A percentile compares a stretch with the other conserved stretches of the same genome.
These are phyloP conservation scores for Solanum sparsipilum DNA, from an alignment of 257 asterid genomes.

Conservation along the genomic window DNA sequence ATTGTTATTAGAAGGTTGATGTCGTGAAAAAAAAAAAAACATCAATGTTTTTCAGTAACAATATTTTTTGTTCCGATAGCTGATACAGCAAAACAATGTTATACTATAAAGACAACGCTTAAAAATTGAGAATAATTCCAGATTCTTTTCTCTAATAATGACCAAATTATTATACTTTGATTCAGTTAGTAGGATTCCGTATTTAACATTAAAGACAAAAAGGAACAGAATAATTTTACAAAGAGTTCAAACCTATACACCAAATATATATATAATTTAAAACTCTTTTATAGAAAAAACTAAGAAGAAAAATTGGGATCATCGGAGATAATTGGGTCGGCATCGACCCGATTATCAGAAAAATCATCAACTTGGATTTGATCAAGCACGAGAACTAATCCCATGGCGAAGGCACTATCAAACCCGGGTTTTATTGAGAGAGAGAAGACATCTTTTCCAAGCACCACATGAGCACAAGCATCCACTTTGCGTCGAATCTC, in stretches of 20 bases:
- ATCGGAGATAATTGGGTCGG: conserved; percentile 23
- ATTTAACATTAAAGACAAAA: background rate
- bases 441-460: conserved; percentile 56
- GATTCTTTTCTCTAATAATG: background rate
- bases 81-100: too few relatives aligned
- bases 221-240: background rate
- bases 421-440: conserved; percentile 38
- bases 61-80: too few relatives aligned
- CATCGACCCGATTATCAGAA: conserved; percentile 19
- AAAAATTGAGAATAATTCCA: background rate
- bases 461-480: conserved; percentile 35
- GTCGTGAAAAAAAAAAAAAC: too few relatives aligned
- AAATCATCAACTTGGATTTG: conserved; percentile 35
- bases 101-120: too few relatives aligned
- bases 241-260: background rate
- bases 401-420: conserved; percentile 77
- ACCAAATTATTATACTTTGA: background rate
- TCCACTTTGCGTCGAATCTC: conserved; percentile 75
- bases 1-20: too few relatives aligned
- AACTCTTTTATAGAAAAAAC: background rate
- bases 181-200: background rate
- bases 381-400: conserved; percentile 54
- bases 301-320: conserved; percentile 4
- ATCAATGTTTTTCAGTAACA: too few relatives aligned
- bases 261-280: background rate